Conservation (phyloP, 305 asterid genomes). For the Fraxinus sp. region DNA sequence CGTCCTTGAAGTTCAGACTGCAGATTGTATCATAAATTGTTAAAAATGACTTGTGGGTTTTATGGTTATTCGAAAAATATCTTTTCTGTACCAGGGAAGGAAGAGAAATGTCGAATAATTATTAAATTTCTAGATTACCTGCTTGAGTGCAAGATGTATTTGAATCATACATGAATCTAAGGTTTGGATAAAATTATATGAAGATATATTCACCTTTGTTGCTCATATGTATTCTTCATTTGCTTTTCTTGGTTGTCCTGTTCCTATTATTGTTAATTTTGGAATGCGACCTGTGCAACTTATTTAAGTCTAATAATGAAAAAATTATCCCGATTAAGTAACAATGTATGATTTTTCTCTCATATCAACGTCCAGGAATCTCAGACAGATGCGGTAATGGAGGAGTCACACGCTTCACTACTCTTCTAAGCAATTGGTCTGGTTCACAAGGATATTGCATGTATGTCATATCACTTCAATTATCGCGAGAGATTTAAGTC, state of each 20-base stretch:
- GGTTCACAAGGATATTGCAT: constrained; percentile 79
- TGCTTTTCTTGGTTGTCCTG: not conserved
- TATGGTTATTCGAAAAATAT: not conserved
- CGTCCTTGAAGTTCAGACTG: not conserved
- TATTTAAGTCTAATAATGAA: constrained; percentile 2
- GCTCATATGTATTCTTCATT: not conserved
- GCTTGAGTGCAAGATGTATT: not conserved
- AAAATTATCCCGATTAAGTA: constrained; percentile 2
- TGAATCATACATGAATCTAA: not conserved
- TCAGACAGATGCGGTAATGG: constrained; percentile 52
- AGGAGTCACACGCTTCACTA: constrained; percentile 52
- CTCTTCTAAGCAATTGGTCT: constrained; percentile 75
- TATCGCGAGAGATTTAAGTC: not conserved
- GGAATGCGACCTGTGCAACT: not conserved
- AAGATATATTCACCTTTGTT: not conserved
- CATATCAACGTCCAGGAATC: constrained; percentile 48
- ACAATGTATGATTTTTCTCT: constrained; percentile 6
- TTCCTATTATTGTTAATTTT: not conserved
- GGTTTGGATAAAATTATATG: not conserved
- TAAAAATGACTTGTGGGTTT: not conserved
- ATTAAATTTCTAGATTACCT: not conserved
- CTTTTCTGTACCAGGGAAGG: not conserved
- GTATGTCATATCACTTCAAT: constrained; percentile 42
- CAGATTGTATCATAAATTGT: not conserved
- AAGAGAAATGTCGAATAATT: not conserved